Base-by-base conservation (phyloP, 129 eudicot genomes). In the Smallanthus sonchifolius region DNA sequence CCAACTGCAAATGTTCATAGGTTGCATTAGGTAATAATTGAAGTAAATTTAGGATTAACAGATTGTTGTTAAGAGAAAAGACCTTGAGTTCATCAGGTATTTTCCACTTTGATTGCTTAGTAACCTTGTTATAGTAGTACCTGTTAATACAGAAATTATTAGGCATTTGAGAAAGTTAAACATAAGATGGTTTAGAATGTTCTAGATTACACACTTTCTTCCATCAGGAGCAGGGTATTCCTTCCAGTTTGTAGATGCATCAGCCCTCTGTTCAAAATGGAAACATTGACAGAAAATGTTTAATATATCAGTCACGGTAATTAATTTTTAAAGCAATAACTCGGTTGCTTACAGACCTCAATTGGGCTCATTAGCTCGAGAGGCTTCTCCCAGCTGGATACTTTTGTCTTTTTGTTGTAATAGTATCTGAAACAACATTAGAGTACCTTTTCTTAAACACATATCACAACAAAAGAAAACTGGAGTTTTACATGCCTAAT, bases 381-480 rank as follows among this genome's bases (percentile, higher is more conserved):
- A 77, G 98, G 98, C 85, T 94, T 94, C 78, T 90, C 97, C 98
- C 98, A 94, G 51, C 87, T 81, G 42, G 98, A 94, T 63, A 79
- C 16, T 83, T 45, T 83, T 59, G 96, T 90, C 86, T 78, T 88
- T 75, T 80, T 84, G 83, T 90, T 94, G 86, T 88, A 84, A 80
- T 89, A 94, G 70, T 76, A 94, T 80, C 98, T 94, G 86, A 71
- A 55, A 64, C 65, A 63, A 51, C 81, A 75, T 43, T 35, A 19
- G 34, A 67, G 20, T 17, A n/a, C 24, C 34, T 47, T 32, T 51
- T 54, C 16, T 44, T 24, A 42, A 38, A 62, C 42, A 60, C 13
- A 9, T 6, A 74, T 24, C 16, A 61, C 68, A 78, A 68, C 24
- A 32, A 11, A 28, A 57, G 65, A 48, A 55, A 4, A 56, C 7